These are phyloP conservation scores for Metschnikowia hibisci DNA, from an alignment of 805 yeast genomes.

Conservation along the genomic window DNA sequence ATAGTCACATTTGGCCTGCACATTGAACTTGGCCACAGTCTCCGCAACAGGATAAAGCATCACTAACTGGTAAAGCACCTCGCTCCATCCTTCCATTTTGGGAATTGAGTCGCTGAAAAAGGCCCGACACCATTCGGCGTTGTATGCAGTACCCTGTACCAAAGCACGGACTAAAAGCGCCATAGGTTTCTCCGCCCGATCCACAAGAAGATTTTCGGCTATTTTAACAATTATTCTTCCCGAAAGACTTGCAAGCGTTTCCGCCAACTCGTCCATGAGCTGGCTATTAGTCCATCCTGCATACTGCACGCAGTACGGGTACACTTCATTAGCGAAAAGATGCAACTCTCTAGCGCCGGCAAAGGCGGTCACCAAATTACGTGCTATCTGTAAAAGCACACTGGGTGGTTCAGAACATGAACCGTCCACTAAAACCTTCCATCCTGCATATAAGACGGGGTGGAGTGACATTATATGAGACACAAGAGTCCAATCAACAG, in stretches of 20 bases:
- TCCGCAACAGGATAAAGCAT: slow-evolving; percentile 35
- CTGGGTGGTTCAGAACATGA: not conserved
- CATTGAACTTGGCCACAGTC: slow-evolving; percentile 13
- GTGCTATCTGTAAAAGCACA: slow-evolving; percentile 16
- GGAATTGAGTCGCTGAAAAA: slow-evolving; percentile 4
- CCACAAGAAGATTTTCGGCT: slow-evolving; percentile 5
- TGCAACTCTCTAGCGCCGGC: slow-evolving; percentile 55
- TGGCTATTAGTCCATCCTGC: slow-evolving; percentile 24
- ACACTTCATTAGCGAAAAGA: slow-evolving; percentile 42
- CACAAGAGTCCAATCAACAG: slow-evolving; percentile 44
- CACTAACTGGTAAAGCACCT: slow-evolving; percentile 43
- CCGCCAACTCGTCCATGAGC: slow-evolving; percentile 37
- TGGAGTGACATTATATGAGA: slow-evolving; percentile 49
- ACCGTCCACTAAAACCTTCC: slow-evolving; percentile 28
- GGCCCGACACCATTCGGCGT: slow-evolving; percentile 11
- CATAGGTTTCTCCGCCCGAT: slow-evolving; percentile 6
- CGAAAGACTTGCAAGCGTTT: slow-evolving; percentile 43
- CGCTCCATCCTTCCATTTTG: slow-evolving; percentile 35
- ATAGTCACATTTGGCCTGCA: not conserved
- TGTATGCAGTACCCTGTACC: slow-evolving; percentile 24
- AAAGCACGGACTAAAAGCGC: slow-evolving; percentile 37
- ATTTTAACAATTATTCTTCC: slow-evolving; percentile 37
- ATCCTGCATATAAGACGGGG: slow-evolving; percentile 52
- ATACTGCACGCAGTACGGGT: slow-evolving; percentile 32
- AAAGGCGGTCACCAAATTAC: slow-evolving; percentile 44